Evolutionary conservation across 1,284 basidiomycete species (phyloP), one percentile per base, ranked within the genome.

Genomic region (Pseudozyma thailandica): DNA sequence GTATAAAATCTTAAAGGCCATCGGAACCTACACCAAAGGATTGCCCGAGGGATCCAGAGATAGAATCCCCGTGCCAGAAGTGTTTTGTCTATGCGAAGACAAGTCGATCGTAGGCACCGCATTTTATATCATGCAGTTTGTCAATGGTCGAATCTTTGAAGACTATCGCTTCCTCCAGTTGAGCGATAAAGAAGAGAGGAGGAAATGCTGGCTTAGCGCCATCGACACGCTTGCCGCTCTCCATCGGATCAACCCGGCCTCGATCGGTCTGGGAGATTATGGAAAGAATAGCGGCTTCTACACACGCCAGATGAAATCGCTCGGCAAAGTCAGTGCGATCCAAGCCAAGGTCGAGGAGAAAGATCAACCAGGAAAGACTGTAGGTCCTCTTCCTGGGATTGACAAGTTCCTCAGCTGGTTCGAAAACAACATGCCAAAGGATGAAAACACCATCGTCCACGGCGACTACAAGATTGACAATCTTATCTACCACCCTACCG

Each of bases 401-500:
- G 85, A 88, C 39, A 88, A 90, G 68, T 86, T 97, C 79, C 85
- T 92, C 46, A 81, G 84, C 9, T 97, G 92, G 91, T 95, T 94
- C 79, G 84, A 85, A 48, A 82, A 84, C 37, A 87, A 91, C 74
- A 85, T 93, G 50, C 93, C 92, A 0, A 87, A 90, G 79, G 87
- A 85, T 71, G 89, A 68, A 51, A 89, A 84, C 28, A 61, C 57
- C 18, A 89, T 95, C 68, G 92, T 96, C 4, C 94, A 98, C 81
- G 94, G 95, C 21, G 94, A 98, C 83, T 98, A 93, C 83, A 98
- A 98, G 84, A 87, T 96, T 21, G 94, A 98, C 84, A 98, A 98
- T 82, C 83, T 98, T 48, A 88, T 98, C 64, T 98, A 94, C 84
- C 94, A 97, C 80, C 91, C 92, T 0, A 93, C 90, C 2, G 90